Percentiles rank a stretch among this genome's conserved stretches.
phyloP scores from a whole-genome alignment of 2,329 filamentous ascomycete species.

The Calonectria pteridis region DNA sequence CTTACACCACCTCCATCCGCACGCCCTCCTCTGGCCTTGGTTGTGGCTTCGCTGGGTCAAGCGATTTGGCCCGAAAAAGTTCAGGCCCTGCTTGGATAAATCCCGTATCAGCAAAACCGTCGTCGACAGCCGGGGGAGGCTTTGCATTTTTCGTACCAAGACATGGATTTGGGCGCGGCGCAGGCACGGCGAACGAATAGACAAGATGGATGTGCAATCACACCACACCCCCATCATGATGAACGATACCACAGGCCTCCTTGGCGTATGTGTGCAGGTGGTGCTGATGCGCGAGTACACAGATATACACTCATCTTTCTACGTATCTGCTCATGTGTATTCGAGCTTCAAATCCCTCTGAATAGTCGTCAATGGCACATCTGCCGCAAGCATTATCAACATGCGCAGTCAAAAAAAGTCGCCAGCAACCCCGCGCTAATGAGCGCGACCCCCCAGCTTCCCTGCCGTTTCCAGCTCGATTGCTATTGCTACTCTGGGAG shows the following conservation, averaged over 20 bases:
- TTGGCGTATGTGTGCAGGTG: neutral
- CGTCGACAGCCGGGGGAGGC: neutral
- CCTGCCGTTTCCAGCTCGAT: constrained; percentile 13
- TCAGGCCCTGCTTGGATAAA: neutral
- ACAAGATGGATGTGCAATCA: constrained; percentile 6
- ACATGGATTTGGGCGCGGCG: constrained; percentile 7
- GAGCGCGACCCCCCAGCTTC: constrained; percentile 18
- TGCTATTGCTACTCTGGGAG: neutral
- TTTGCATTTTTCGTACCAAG: constrained; percentile 3
- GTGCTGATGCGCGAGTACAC: neutral
- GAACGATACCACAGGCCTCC: neutral
- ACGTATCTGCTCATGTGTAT: neutral
- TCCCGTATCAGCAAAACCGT: neutral
- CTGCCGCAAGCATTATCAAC: neutral
- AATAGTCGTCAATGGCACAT: neutral
- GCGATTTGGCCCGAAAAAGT: neutral
- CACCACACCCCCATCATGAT: constrained; percentile 20
- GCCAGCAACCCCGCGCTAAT: constrained; percentile 18
- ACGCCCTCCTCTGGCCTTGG: neutral
- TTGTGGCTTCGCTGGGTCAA: neutral
- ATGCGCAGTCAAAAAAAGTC: neutral
- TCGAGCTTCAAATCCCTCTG: neutral
- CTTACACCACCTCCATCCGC: neutral
- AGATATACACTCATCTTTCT: neutral
- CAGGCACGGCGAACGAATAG: neutral